Conservation (phyloP, 768 basidiomycete genomes). For the Podaxis sp. region DNA sequence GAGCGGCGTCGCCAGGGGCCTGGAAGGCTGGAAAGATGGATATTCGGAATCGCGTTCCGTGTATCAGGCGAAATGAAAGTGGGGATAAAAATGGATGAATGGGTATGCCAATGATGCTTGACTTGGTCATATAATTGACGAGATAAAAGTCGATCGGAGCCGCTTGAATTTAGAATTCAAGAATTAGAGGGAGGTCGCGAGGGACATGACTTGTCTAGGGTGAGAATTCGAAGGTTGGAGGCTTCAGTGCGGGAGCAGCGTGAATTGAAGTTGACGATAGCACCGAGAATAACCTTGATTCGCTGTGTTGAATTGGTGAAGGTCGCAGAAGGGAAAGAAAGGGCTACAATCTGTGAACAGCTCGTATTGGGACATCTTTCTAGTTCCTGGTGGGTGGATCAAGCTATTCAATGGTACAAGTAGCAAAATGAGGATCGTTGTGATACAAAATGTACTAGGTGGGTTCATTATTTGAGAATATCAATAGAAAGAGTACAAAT, state of each 20-base stretch:
- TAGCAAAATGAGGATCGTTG: no score
- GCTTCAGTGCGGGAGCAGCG: not conserved
- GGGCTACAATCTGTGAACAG: no score
- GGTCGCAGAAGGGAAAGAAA: no score
- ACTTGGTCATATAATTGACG: no score
- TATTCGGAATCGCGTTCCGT: not conserved
- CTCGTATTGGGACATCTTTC: no score
- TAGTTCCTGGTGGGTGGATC: no score
- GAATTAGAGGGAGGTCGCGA: not conserved
- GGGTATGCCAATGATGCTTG: no score
- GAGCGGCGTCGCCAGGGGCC: not conserved
- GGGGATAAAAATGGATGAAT: no score
- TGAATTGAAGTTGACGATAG: not conserved
- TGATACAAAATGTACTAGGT: not conserved
- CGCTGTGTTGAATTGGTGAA: no score
- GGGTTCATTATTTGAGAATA: not conserved
- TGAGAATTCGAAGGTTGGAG: not conserved
- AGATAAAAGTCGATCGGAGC: no score
- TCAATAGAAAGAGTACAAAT: not conserved
- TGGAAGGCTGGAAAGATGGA: not conserved
- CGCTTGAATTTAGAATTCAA: no score
- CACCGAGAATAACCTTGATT: not conserved
- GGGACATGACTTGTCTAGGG: not conserved
- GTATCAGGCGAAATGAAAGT: not conserved
- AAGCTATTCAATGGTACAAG: no score